phyloP scores from a whole-genome alignment of 2,329 filamentous ascomycete genomes.

The Raffaelea deltoideospora region DNA sequence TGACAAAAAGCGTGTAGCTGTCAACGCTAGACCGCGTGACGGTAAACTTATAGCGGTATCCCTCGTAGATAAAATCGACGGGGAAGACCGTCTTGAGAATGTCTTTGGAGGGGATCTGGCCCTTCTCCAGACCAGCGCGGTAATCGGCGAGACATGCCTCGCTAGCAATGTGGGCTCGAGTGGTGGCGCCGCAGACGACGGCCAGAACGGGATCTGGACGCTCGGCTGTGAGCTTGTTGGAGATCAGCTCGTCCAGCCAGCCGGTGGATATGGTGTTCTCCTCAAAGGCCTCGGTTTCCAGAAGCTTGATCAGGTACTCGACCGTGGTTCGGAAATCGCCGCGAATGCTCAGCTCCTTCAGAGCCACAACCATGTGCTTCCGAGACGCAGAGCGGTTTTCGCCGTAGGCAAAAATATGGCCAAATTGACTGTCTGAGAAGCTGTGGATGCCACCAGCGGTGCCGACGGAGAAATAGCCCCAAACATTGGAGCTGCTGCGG shows the following conservation, averaged over 20 bases:
- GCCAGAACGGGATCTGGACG: slow-evolving; percentile 85
- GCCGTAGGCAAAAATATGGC: slow-evolving; percentile 97
- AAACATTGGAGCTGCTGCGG: slow-evolving; percentile 95
- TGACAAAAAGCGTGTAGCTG: slow-evolving; percentile 97
- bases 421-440: slow-evolving; percentile 97
- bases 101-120: slow-evolving; percentile 92
- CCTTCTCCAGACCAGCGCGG: slow-evolving; percentile 79
- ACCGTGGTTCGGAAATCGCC: slow-evolving; percentile 98
- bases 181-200: slow-evolving; percentile 88
- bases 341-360: slow-evolving; percentile 98
- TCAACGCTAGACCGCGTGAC: slow-evolving; percentile 82
- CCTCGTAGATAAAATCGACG: slow-evolving; percentile 98
- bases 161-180: slow-evolving; percentile 88
- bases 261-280: slow-evolving; percentile 98
- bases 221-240: slow-evolving; percentile 92
- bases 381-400: slow-evolving; percentile 92
- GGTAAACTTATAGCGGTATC: slow-evolving; percentile 92
- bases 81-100: slow-evolving; percentile 95
- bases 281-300: slow-evolving; percentile 96
- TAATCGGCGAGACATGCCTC: slow-evolving; percentile 82
- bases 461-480: slow-evolving; percentile 99
- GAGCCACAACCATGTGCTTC: slow-evolving; percentile 97
- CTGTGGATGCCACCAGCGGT: slow-evolving; percentile 95
- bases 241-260: slow-evolving; percentile 97
- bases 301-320: slow-evolving; percentile 95